Base-by-base conservation (phyloP, 2,329 filamentous ascomycete species). In the Colletotrichum gloeosporioides region DNA sequence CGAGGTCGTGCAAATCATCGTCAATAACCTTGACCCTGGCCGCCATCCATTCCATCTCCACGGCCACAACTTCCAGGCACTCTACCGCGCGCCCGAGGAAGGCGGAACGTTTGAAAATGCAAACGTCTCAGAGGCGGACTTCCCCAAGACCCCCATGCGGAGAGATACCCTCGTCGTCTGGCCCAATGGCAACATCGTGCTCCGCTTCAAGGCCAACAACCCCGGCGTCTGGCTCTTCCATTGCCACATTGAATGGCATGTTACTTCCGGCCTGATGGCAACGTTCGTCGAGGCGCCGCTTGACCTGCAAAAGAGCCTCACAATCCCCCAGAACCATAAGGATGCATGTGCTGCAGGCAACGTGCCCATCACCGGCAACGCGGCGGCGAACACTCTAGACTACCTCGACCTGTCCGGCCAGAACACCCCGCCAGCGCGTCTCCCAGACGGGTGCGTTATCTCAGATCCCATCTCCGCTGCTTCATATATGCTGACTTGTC, bases 161-260 rank as follows among this genome's bases (percentile, higher is more conserved):
- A 87, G 95, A 9, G 95, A 96, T 77, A 95, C 93, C 0, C 83
- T 94, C 1, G 89, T 93, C 2, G 84, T 95, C 1, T 89, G 89
- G 25, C 92, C 93, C 0, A 88, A 91, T 36, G 93, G 94, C 1
- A 92, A 94, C 82, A 89, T 94, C 29, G 91, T 95, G 13, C 81
- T 96, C 27, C 88, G 92, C n/a, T 94, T 93, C 85, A 86, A 87
- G 73, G 91, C 93, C 2, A 89, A 94, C 80, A 95, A 95, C 78
- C 92, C 93, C 87, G 87, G 91, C 49, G 87, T 94, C 27, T 94
- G 92, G 92, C 83, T 94, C 6, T 94, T 96, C 86, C 94, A 96
- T 84, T 96, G 94, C 84, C 95, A 96, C 82, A 93, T 96, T 69
- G 93, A 95, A 81, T 96, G 93, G 93, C 94, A 95, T 81, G 87